These are phyloP conservation scores for Colletotrichum sp. DNA, from an alignment of 2,329 filamentous ascomycete species.

Conservation along the genomic window DNA sequence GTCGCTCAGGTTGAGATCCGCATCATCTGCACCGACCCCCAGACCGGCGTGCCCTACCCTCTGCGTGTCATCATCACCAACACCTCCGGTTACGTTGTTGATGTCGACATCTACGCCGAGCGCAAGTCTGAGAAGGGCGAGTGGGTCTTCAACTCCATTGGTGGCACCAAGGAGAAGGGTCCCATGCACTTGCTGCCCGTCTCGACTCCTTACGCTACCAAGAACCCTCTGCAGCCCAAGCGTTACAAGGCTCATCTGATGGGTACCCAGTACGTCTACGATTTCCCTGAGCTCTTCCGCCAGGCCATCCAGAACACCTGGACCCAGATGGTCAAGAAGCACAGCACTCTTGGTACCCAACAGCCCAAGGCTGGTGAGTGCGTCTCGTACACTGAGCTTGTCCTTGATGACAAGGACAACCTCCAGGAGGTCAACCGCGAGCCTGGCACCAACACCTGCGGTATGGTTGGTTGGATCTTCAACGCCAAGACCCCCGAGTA, in stretches of 20 bases:
- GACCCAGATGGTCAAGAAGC: constrained; percentile 75
- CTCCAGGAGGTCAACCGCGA: constrained; percentile 93
- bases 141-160: constrained; percentile 98
- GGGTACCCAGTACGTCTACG: constrained; percentile 99
- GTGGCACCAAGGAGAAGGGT: constrained; percentile 92
- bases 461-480: constrained; percentile 99
- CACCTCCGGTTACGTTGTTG: constrained; percentile 96
- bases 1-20: constrained; percentile 98
- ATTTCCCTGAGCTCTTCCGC: constrained; percentile 99
- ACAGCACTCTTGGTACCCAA: constrained; percentile 77
- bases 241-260: constrained; percentile 99
- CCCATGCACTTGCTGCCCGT: constrained; percentile 94
- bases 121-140: constrained; percentile 97
- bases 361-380: constrained; percentile 88
- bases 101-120: constrained; percentile 97
- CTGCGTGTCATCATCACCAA: constrained; percentile 97
- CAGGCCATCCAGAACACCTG: constrained; percentile 97
- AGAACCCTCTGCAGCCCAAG: constrained; percentile 98
- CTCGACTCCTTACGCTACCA: constrained; percentile 91
- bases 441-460: constrained; percentile 92
- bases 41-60: constrained; percentile 84
- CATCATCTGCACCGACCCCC: constrained; percentile 93
- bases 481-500: constrained; percentile 96
- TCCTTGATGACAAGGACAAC: constrained; percentile 92
- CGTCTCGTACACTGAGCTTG: constrained; percentile 91